Evolutionary conservation across 257 asterid genomes (phyloP).

Genomic region (Jaltomata sinuosa): DNA sequence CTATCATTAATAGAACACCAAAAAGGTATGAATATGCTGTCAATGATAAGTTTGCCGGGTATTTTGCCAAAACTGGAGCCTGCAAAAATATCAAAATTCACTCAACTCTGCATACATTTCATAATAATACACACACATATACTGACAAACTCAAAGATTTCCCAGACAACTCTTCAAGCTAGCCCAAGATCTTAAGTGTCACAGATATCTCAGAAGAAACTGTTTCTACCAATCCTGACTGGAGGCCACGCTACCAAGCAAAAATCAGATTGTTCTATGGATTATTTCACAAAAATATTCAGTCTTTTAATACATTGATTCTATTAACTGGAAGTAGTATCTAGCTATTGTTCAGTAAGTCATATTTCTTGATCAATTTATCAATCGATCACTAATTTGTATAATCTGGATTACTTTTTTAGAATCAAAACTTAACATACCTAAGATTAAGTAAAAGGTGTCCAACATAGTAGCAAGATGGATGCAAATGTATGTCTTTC

Average conservation of each 20-base stretch:
- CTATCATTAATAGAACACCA: constrained; percentile 65
- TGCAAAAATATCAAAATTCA: constrained; percentile 17
- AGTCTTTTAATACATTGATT: background rate
- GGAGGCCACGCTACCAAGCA: background rate
- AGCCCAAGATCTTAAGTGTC: background rate
- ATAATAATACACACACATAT: background rate
- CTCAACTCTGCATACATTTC: background rate
- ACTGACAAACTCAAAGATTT: background rate
- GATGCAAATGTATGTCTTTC: background rate
- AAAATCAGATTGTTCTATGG: background rate
- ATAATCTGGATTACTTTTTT: background rate
- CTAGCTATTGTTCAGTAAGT: background rate
- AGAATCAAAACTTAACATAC: background rate
- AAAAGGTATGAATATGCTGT: constrained; percentile 85
- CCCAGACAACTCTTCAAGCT: background rate
- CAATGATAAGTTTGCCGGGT: constrained; percentile 86
- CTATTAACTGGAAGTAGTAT: background rate
- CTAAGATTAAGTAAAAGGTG: background rate
- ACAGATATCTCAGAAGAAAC: background rate
- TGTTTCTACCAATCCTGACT: background rate
- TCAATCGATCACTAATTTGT: background rate
- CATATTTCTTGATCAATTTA: background rate
- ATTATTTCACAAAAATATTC: background rate
- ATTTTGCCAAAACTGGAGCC: constrained; percentile 80
- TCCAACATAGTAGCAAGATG: background rate